These are phyloP conservation scores for Kuraishia floccosa DNA, from an alignment of 805 yeast species.

Conservation along the genomic window DNA sequence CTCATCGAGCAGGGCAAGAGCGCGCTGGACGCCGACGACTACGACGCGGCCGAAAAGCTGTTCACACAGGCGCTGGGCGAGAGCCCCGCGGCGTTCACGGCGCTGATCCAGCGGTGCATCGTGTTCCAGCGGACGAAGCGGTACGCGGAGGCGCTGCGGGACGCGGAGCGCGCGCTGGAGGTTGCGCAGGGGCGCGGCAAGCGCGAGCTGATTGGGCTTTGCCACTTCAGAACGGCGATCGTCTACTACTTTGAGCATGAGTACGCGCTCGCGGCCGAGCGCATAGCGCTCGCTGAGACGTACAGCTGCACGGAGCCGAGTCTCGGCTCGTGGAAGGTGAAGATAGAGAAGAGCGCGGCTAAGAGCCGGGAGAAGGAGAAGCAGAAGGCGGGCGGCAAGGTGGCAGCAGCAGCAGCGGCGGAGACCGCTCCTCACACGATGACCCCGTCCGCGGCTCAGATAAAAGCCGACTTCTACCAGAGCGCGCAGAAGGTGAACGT, in stretches of 20 bases:
- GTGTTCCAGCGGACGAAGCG: slow-evolving; percentile 34
- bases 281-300: slow-evolving; percentile 28
- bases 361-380: slow-evolving; percentile 9
- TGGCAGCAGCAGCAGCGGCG: not conserved
- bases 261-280: slow-evolving; percentile 25
- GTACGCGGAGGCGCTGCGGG: slow-evolving; percentile 34
- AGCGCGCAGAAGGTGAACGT: slow-evolving; percentile 42
- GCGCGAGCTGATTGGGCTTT: slow-evolving; percentile 31
- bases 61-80: slow-evolving; percentile 28
- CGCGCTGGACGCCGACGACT: slow-evolving; percentile 33
- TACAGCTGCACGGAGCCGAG: slow-evolving; percentile 33
- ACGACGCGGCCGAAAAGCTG: slow-evolving; percentile 28
- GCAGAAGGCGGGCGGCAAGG: too few relatives aligned
- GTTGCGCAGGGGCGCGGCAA: slow-evolving; percentile 35
- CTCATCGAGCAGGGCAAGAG: slow-evolving; percentile 22
- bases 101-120: slow-evolving; percentile 36
- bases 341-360: slow-evolving; percentile 18
- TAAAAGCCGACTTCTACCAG: slow-evolving; percentile 84
- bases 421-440: too few relatives aligned
- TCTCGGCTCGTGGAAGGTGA: slow-evolving; percentile 32
- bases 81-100: slow-evolving; percentile 31
- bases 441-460: too few relatives aligned
- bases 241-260: slow-evolving; percentile 32
- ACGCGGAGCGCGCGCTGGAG: slow-evolving; percentile 30
- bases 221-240: slow-evolving; percentile 38